Evolutionary conservation across 768 basidiomycete species (phyloP), one percentile per base, ranked within the genome.

Genomic region (Rhizopogon vinicolor): DNA sequence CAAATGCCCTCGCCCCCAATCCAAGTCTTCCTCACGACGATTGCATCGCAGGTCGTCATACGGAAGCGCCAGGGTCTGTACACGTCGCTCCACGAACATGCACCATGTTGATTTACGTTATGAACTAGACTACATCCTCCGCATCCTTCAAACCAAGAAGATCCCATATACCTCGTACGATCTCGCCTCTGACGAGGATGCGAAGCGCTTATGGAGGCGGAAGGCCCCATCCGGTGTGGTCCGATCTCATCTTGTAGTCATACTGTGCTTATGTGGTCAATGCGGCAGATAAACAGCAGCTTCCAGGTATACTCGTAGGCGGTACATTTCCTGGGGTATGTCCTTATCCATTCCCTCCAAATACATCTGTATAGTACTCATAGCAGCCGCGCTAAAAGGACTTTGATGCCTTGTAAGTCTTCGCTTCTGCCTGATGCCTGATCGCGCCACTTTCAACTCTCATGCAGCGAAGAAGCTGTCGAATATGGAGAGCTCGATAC

Each of bases 121-220:
- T 51, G 33, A 9, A 31, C 37, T 68, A 92, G 91, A 93, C 65
- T 92, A 91, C 65, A 73, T 93, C 42, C 68, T 93, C 53, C 84
- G 91, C 49, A 88, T 87, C 52, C 75, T 93, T 51, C 91, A 93
- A 69, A 84, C 86, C 67, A 90, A 91, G 81, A 92, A 89, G 75
- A 88, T 93, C 50, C 78, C 83, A 7, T 93, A 86, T 72, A 84
- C 75, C 1, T 86, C 88, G 9, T 93, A 91, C 64, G 91, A 93
- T 70, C 78, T 93, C 40, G 91, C 91, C 29, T 90, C 87, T 4
- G 90, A 93, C 65, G 86, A 87, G 63, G 80, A 84, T 18, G 90
- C 91, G 14, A 93, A 92, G 67, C 71, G 72, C 54, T 69, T 91
- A 22, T 93, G 91, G 91, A 87, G 78, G 68, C 78, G 92, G 61